phyloP scores from a whole-genome alignment of 257 asterid genomes.

The Asclepias syriaca region DNA sequence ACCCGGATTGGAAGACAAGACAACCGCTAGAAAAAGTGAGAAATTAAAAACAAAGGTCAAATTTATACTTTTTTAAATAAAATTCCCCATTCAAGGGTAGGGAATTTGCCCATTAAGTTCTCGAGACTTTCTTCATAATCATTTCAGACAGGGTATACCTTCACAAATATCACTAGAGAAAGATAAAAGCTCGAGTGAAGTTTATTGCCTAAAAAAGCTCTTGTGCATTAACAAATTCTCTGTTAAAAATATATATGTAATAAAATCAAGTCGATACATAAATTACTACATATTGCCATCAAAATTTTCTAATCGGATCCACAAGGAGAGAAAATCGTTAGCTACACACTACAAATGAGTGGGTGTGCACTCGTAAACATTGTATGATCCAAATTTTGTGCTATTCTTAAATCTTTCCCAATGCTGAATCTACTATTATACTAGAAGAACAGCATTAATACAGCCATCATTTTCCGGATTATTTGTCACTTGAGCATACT shows the following conservation, averaged over 20 bases:
- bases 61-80: no score
- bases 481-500: slow-evolving; percentile 91
- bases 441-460: slow-evolving; percentile 84
- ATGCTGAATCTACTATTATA: slow-evolving; percentile 25
- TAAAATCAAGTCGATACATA: neutral
- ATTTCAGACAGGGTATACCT: no score
- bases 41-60: no score
- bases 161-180: no score
- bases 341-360: neutral
- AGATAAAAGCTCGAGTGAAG: neutral
- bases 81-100: no score
- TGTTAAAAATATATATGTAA: neutral
- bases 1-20: no score
- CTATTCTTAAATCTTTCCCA: neutral
- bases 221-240: neutral
- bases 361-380: neutral
- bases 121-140: no score
- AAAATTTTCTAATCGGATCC: neutral
- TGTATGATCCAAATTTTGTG: neutral
- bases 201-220: neutral
- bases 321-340: neutral
- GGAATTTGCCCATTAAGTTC: no score
- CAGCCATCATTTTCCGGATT: slow-evolving; percentile 98
- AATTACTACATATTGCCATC: neutral
- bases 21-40: no score